Conservation (phyloP, 352 stramenopile genomes). For the Phytophthora hybrid region DNA sequence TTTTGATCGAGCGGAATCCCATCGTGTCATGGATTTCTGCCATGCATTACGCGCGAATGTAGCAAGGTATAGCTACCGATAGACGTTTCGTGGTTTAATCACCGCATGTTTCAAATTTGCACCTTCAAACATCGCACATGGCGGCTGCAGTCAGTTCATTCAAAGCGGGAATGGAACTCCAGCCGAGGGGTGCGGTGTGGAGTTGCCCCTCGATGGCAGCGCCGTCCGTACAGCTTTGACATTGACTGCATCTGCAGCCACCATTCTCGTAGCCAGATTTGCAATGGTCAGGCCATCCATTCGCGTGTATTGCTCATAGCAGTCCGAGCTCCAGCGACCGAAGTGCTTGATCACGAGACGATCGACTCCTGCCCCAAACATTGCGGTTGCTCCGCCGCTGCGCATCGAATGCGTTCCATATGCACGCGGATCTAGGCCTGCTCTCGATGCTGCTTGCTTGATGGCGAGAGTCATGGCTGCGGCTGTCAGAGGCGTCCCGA, state of each 20-base stretch:
- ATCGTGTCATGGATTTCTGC: too few species aligned
- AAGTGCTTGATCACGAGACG: conserved; percentile 32
- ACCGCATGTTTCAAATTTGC: too few species aligned
- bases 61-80: too few species aligned
- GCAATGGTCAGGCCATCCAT: conserved; percentile 3
- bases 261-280: conserved; percentile 13
- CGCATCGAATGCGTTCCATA: conserved; percentile 25
- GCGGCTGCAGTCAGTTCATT: conserved; percentile 7
- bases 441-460: not conserved
- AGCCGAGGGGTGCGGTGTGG: conserved; percentile 3
- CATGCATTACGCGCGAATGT: too few species aligned
- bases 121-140: conserved; percentile 7
- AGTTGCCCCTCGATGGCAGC: not conserved
- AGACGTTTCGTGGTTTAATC: too few species aligned
- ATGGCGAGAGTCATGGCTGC: conserved; percentile 6
- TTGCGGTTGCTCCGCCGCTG: conserved; percentile 25
- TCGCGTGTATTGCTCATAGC: conserved; percentile 21
- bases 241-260: not conserved
- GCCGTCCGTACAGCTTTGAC: not conserved
- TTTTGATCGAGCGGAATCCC: not conserved
- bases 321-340: conserved; percentile 21
- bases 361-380: conserved; percentile 20
- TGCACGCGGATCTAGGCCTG: not conserved
- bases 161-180: conserved; percentile 6
- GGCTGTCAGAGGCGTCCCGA: not conserved